A percentile compares a stretch with the other conserved stretches of the same genome.
These are phyloP conservation scores for Berkeleyomyces basicola DNA, from an alignment of 2,329 filamentous ascomycete genomes.

Conservation along the genomic window DNA sequence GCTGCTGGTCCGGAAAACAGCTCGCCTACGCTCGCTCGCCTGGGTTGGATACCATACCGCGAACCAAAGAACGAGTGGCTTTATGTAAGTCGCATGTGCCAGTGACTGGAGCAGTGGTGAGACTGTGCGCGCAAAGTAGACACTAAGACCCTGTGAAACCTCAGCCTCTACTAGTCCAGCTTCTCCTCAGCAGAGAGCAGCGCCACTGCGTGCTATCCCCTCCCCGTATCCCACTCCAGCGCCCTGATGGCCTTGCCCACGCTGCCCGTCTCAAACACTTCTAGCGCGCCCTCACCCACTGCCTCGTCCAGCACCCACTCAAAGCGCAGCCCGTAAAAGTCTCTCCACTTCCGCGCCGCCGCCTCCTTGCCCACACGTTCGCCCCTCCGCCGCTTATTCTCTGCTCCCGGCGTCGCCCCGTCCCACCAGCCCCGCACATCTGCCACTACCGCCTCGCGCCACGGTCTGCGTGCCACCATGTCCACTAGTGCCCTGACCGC, in stretches of 20 bases:
- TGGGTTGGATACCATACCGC: not conserved
- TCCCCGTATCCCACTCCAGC: constrained; percentile 23
- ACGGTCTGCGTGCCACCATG: constrained; percentile 39
- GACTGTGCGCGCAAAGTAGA: not conserved
- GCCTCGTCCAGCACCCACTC: constrained; percentile 58
- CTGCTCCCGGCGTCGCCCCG: constrained; percentile 19
- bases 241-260: constrained; percentile 40
- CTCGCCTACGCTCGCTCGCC: constrained; percentile 4
- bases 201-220: constrained; percentile 20
- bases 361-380: constrained; percentile 26
- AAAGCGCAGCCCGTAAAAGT: constrained; percentile 52
- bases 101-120: not conserved
- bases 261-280: constrained; percentile 58
- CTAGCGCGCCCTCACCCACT: constrained; percentile 50
- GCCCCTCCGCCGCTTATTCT: constrained; percentile 34
- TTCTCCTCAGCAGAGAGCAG: not conserved
- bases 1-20: not conserved
- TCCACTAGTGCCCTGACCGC: constrained; percentile 23
- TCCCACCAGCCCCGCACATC: constrained; percentile 50
- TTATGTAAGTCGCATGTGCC: not conserved
- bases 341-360: constrained; percentile 49
- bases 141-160: not conserved
- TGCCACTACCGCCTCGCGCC: constrained; percentile 45
- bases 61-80: not conserved
- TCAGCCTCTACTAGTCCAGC: constrained; percentile 14